A percentile compares a stretch with the other conserved stretches of the same genome.
Conservation (phyloP, 352 stramenopile genomes). For the Blastocystis sp. region DNA sequence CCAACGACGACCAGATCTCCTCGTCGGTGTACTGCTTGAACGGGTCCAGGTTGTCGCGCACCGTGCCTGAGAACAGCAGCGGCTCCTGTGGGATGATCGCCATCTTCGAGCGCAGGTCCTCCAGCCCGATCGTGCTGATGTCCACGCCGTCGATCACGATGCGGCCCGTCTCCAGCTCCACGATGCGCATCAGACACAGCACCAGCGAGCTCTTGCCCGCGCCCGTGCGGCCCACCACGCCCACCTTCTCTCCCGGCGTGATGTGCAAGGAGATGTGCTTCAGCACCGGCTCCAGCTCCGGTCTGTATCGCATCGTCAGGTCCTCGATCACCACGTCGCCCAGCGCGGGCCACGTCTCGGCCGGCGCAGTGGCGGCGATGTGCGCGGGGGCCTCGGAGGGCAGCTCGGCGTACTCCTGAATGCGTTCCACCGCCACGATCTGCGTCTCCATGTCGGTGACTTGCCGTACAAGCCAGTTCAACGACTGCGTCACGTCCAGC, state of each 20-base stretch:
- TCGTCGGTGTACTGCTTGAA: slow-evolving; percentile 75
- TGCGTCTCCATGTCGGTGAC: slow-evolving; percentile 88
- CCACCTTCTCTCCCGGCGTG: slow-evolving; percentile 69
- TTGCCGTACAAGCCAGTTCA: slow-evolving; percentile 91
- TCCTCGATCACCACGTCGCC: slow-evolving; percentile 75
- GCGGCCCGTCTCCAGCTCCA: slow-evolving; percentile 79
- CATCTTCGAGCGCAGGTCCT: slow-evolving; percentile 74
- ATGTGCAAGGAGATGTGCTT: slow-evolving; percentile 65
- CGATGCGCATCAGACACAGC: slow-evolving; percentile 83
- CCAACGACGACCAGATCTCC: slow-evolving; percentile 71
- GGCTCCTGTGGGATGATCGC: slow-evolving; percentile 84
- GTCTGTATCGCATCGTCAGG: slow-evolving; percentile 75
- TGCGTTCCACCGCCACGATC: slow-evolving; percentile 87
- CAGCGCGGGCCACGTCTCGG: slow-evolving; percentile 74
- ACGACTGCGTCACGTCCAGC: slow-evolving; percentile 82
- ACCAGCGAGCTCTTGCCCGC: slow-evolving; percentile 84
- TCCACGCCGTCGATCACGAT: slow-evolving; percentile 86
- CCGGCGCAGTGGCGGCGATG: slow-evolving; percentile 71
- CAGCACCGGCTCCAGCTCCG: slow-evolving; percentile 73
- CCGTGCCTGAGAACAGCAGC: slow-evolving; percentile 80
- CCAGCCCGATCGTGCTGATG: slow-evolving; percentile 75
- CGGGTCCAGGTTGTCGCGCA: slow-evolving; percentile 83
- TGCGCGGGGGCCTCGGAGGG: slow-evolving; percentile 74
- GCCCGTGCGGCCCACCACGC: too few species aligned
- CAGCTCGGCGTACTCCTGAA: slow-evolving; percentile 76